phyloP scores from a whole-genome alignment of 495 filamentous ascomycete genomes.

The Penicillium psychrofluorescens region DNA sequence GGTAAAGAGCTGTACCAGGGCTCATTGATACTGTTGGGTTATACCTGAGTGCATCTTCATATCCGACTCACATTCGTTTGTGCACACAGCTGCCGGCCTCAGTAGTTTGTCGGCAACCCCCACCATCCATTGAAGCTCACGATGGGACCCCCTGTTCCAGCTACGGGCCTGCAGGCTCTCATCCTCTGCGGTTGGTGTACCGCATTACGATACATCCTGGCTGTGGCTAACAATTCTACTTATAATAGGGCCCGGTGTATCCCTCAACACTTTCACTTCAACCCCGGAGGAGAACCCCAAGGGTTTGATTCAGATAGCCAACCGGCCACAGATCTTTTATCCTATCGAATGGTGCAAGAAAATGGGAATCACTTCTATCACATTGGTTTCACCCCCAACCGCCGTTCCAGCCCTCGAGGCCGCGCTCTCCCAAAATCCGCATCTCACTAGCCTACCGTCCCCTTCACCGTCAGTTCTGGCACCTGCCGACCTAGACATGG shows the following conservation, averaged over 20 bases:
- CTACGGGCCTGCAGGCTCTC: constrained; percentile 82
- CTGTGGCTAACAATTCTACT: no score
- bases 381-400: constrained; percentile 72
- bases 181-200: constrained; percentile 60
- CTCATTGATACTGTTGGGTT: no score
- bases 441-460: constrained; percentile 71
- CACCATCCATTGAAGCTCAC: not conserved
- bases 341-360: constrained; percentile 85
- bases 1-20: no score
- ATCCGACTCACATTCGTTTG: no score
- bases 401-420: constrained; percentile 62
- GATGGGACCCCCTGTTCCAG: constrained; percentile 52
- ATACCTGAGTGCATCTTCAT: no score
- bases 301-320: constrained; percentile 84
- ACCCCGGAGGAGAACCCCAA: constrained; percentile 87
- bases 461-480: constrained; percentile 70
- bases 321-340: constrained; percentile 95
- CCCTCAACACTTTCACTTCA: constrained; percentile 85
- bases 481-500: constrained; percentile 62
- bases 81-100: no score
- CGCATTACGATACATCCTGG: no score
- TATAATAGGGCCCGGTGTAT: constrained; percentile 60
- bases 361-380: constrained; percentile 81
- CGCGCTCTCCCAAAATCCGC: constrained; percentile 77
- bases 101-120: no score